These are phyloP conservation scores for Fusarium verticillioides DNA, from an alignment of 2,329 filamentous ascomycete species.

Conservation along the genomic window DNA sequence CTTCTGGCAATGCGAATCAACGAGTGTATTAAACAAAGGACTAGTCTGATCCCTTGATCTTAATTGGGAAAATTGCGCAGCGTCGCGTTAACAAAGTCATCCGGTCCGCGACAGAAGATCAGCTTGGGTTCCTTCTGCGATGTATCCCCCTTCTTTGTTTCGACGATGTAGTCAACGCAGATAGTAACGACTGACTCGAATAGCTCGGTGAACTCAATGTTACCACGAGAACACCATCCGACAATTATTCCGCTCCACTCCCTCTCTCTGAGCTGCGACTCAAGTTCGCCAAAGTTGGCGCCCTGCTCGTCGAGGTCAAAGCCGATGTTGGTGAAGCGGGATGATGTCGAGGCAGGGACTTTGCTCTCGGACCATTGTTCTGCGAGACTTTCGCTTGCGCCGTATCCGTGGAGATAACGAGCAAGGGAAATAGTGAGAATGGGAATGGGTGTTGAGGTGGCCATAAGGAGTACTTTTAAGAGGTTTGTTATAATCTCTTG, in stretches of 20 bases:
- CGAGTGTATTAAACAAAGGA: no score
- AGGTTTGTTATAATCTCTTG: neutral
- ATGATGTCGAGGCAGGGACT: neutral
- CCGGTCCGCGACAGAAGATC: constrained; percentile 12
- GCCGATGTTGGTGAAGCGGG: constrained; percentile 5
- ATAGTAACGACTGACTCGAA: neutral
- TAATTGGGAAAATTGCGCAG: neutral
- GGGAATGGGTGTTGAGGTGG: neutral
- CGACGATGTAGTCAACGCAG: neutral
- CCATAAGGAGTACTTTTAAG: neutral
- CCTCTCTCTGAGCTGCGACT: fast-evolving
- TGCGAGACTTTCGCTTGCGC: neutral
- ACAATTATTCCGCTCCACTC: constrained; percentile 3
- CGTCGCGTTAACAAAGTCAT: constrained; percentile 11
- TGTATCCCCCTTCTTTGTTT: neutral
- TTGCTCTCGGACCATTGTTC: constrained; percentile 14
- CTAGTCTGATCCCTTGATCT: fast-evolving
- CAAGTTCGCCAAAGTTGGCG: neutral
- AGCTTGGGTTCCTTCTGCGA: constrained; percentile 3
- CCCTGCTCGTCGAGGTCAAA: constrained; percentile 10
- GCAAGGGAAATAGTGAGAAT: constrained; percentile 15
- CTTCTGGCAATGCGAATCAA: neutral
- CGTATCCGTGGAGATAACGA: neutral
- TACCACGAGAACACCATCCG: constrained; percentile 12
- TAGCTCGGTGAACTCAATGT: constrained; percentile 14